These are phyloP conservation scores for Melanogaster broomeanus DNA, from an alignment of 768 basidiomycete species.

Conservation along the genomic window DNA sequence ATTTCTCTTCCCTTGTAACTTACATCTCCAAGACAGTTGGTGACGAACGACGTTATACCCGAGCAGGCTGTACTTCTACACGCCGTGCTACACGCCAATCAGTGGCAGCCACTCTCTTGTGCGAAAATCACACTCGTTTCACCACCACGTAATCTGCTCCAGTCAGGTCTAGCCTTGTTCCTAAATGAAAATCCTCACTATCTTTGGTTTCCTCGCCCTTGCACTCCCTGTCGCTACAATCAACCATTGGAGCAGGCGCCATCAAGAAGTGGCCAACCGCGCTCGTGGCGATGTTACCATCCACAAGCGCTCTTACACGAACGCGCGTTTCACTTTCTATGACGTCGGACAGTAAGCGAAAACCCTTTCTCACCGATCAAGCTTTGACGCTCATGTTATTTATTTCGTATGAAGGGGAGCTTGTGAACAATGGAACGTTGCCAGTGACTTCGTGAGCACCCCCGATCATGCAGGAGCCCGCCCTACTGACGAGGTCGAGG, in stretches of 20 bases:
- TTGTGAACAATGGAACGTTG: constrained; percentile 45
- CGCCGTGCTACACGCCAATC: too few relatives aligned
- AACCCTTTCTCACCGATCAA: constrained; percentile 1
- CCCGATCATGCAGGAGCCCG: not conserved
- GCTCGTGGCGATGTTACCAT: constrained; percentile 42
- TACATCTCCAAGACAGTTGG: too few relatives aligned
- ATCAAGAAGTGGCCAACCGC: constrained; percentile 52
- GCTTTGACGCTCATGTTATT: constrained; percentile 3
- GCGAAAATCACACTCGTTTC: constrained; percentile 22
- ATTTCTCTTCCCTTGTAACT: too few relatives aligned
- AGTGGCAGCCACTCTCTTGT: constrained; percentile 19
- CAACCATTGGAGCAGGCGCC: constrained; percentile 38
- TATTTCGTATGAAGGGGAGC: constrained; percentile 46
- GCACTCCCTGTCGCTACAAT: constrained; percentile 35
- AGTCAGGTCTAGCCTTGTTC: not conserved
- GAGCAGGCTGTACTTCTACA: constrained; percentile 12
- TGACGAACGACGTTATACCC: not conserved
- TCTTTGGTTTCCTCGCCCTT: constrained; percentile 38
- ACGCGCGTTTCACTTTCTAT: constrained; percentile 56
- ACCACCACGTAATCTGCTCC: not conserved
- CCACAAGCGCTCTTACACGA: constrained; percentile 37
- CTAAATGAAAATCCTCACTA: constrained; percentile 26
- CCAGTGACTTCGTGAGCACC: constrained; percentile 47
- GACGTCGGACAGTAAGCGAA: constrained; percentile 50
- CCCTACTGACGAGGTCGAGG: not conserved